phyloP scores from a whole-genome alignment of 495 filamentous ascomycete genomes.

The Neurospora tetrasperma region DNA sequence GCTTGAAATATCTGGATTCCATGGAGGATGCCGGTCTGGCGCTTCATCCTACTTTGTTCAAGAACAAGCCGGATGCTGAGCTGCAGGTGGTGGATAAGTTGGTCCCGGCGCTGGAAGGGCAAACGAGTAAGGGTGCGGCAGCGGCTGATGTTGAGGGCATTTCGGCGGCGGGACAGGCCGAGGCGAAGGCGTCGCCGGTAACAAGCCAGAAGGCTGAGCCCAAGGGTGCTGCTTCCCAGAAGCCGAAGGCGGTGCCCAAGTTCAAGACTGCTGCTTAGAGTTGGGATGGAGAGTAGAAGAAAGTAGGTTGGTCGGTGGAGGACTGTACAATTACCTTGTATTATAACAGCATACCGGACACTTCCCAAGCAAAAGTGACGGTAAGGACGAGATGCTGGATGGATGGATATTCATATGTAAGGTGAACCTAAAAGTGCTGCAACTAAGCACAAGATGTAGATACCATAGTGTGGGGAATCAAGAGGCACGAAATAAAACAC shows the following conservation, averaged over 20 bases:
- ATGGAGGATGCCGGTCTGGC: conserved; percentile 46
- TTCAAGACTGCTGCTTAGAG: not conserved
- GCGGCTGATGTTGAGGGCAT: not conserved
- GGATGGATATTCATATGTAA: not conserved
- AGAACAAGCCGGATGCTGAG: conserved; percentile 30
- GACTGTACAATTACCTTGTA: not conserved
- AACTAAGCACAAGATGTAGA: not conserved
- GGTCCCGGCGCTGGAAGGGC: conserved; percentile 13
- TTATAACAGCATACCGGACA: not conserved
- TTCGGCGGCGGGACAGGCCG: not conserved
- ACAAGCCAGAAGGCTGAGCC: not conserved
- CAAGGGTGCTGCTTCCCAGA: not conserved
- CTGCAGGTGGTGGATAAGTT: conserved; percentile 31
- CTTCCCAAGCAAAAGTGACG: not conserved
- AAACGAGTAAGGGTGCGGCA: conserved; percentile 6
- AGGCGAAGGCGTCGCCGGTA: not conserved
- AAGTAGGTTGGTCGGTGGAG: not conserved
- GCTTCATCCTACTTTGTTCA: conserved; percentile 25
- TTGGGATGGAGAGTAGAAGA: not conserved
- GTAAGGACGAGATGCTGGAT: not conserved
- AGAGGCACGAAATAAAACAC: not conserved
- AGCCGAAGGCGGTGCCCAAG: not conserved
- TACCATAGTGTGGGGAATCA: not conserved
- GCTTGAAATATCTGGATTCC: conserved; percentile 51
- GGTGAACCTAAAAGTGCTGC: not conserved